Conservation (phyloP, 2,329 filamentous ascomycete species). For the Fusarium heterosporum region DNA sequence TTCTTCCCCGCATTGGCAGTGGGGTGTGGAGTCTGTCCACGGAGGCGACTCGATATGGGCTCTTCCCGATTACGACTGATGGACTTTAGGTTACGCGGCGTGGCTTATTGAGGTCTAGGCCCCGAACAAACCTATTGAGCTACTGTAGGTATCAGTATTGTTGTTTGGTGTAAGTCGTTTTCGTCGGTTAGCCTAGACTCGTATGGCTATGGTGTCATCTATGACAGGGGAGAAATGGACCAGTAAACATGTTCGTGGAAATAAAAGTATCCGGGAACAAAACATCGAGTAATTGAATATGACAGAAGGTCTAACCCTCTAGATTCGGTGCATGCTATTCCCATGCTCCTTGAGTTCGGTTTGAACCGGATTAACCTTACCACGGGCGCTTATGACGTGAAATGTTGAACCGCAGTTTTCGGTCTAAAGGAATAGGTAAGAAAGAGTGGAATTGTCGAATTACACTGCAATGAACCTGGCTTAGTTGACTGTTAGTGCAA, state of each 20-base stretch:
- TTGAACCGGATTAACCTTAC: background rate
- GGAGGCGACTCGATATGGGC: background rate
- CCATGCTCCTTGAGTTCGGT: background rate
- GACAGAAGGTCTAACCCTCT: background rate
- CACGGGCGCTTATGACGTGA: background rate
- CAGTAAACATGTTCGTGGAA: background rate
- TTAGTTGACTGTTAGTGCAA: background rate
- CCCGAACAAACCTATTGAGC: background rate
- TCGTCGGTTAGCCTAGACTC: background rate
- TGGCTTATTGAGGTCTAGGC: background rate
- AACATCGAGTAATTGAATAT: background rate
- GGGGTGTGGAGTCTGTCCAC: conserved; percentile 31
- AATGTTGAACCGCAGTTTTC: background rate
- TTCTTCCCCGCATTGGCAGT: conserved; percentile 41
- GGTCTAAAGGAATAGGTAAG: background rate
- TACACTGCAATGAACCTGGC: no score
- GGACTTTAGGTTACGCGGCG: background rate
- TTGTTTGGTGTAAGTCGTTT: background rate
- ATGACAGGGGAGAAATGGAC: background rate
- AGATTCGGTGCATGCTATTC: background rate
- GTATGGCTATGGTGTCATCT: background rate
- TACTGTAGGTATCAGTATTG: background rate
- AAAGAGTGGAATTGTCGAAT: background rate
- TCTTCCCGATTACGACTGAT: background rate
- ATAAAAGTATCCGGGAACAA: background rate